These are phyloP conservation scores for Neurospora sp. DNA, from an alignment of 495 filamentous ascomycete species.

Conservation along the genomic window DNA sequence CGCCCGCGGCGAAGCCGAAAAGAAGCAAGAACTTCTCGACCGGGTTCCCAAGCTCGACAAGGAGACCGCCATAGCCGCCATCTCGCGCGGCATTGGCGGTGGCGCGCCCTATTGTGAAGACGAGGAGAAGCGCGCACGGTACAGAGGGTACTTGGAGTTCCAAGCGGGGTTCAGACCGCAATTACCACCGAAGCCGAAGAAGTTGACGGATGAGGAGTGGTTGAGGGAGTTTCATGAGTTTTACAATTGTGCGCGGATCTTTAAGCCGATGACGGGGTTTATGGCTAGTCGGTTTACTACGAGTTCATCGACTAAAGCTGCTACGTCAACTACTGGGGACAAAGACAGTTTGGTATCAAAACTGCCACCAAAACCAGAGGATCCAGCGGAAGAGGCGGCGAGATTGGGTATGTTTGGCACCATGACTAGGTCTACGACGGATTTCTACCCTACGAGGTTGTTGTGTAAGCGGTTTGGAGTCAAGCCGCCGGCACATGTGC, in stretches of 20 bases:
- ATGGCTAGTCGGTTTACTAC: slow-evolving; percentile 90
- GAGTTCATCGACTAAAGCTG: slow-evolving; percentile 9
- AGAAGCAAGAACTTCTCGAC: slow-evolving; percentile 46
- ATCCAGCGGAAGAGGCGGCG: slow-evolving; percentile 83
- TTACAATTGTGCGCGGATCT: slow-evolving; percentile 76
- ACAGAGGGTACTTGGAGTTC: slow-evolving; percentile 69
- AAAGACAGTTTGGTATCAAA: slow-evolving; percentile 39
- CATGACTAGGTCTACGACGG: slow-evolving; percentile 62
- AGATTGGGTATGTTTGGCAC: slow-evolving; percentile 85
- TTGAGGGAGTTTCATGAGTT: slow-evolving; percentile 78
- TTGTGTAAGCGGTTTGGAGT: slow-evolving; percentile 92
- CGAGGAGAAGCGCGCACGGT: slow-evolving; percentile 63
- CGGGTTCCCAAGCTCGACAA: slow-evolving; percentile 65
- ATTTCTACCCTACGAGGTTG: slow-evolving; percentile 73
- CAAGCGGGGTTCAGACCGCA: slow-evolving; percentile 53
- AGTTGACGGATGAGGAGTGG: slow-evolving; percentile 60
- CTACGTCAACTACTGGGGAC: slow-evolving; percentile 21
- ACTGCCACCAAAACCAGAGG: slow-evolving; percentile 53
- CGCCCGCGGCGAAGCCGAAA: slow-evolving; percentile 47
- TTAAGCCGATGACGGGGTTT: slow-evolving; percentile 79
- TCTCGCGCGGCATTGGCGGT: slow-evolving; percentile 60
- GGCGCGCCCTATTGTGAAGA: slow-evolving; percentile 86
- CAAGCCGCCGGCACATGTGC: slow-evolving; percentile 61
- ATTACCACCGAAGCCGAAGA: slow-evolving; percentile 44
- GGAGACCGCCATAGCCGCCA: slow-evolving; percentile 59